Conservation (phyloP, 2,329 filamentous ascomycete genomes). For the Xylariales sp. region DNA sequence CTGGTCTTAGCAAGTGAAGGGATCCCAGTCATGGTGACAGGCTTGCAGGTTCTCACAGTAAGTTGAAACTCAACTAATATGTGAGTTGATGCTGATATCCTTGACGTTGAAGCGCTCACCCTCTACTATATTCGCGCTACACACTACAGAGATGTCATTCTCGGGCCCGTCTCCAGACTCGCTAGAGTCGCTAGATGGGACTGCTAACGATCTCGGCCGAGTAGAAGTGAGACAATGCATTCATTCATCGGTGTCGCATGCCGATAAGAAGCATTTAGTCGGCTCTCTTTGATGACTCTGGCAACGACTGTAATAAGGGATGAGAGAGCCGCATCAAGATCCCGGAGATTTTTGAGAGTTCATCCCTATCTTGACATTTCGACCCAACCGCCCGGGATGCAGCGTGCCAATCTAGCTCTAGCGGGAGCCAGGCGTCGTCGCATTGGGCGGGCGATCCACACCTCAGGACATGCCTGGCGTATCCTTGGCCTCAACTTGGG, state of each 20-base stretch:
- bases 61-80: constrained; percentile 5
- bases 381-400: background rate
- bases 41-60: constrained; percentile 15
- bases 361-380: background rate
- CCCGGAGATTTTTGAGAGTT: background rate
- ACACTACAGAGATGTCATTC: background rate
- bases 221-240: background rate
- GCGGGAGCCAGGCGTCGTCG: background rate
- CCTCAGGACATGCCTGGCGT: background rate
- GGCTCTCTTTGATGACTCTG: background rate
- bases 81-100: constrained; percentile 15
- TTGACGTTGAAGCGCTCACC: background rate
- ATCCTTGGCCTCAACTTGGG: background rate
- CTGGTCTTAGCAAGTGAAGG: background rate
- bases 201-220: background rate
- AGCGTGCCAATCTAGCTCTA: no score
- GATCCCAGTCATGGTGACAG: constrained; percentile 18
- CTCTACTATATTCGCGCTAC: background rate
- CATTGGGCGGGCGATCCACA: background rate
- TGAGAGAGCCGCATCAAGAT: background rate
- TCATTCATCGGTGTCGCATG: background rate
- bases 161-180: background rate
- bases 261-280: background rate
- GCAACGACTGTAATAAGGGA: background rate
- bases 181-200: background rate